A percentile compares a stretch with the other conserved stretches of the same genome.
Evolutionary conservation across 2,329 filamentous ascomycete genomes (phyloP).

Genomic region (Colletotrichum eremochloae): DNA sequence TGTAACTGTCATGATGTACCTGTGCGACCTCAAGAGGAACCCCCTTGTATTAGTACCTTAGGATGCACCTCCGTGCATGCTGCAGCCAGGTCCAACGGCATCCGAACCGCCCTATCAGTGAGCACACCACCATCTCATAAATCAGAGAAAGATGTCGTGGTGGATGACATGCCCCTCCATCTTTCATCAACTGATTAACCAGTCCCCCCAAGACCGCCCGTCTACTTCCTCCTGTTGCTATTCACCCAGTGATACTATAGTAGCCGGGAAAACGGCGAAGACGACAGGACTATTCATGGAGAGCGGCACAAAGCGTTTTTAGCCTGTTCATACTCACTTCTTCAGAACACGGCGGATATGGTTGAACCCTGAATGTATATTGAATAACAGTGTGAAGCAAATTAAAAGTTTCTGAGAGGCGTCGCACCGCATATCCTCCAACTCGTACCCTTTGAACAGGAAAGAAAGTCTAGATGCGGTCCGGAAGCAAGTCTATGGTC

Average conservation of each 20-base stretch:
- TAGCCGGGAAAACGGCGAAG: no score
- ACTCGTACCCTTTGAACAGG: not conserved
- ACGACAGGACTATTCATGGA: accelerated
- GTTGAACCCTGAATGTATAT: not conserved
- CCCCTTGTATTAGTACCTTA: no score
- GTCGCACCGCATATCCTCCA: not conserved
- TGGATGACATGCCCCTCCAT: not conserved
- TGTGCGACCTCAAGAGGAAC: no score
- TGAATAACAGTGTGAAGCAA: not conserved
- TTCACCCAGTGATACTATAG: no score
- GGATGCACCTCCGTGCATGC: not conserved
- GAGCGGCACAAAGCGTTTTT: not conserved
- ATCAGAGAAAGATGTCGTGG: not conserved
- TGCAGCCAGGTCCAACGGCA: not conserved
- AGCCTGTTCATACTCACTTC: no score
- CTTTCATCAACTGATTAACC: no score
- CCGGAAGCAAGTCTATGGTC: conserved; percentile 8
- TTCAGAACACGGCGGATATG: not conserved
- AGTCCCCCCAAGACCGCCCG: no score
- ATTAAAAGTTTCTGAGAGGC: not conserved
- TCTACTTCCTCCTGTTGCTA: no score
- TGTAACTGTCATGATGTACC: no score
- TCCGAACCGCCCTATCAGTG: not conserved
- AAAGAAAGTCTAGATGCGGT: no score
- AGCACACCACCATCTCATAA: not conserved